Conservation (phyloP, 2,329 filamentous ascomycete species). For the Arthroderma sp. region DNA sequence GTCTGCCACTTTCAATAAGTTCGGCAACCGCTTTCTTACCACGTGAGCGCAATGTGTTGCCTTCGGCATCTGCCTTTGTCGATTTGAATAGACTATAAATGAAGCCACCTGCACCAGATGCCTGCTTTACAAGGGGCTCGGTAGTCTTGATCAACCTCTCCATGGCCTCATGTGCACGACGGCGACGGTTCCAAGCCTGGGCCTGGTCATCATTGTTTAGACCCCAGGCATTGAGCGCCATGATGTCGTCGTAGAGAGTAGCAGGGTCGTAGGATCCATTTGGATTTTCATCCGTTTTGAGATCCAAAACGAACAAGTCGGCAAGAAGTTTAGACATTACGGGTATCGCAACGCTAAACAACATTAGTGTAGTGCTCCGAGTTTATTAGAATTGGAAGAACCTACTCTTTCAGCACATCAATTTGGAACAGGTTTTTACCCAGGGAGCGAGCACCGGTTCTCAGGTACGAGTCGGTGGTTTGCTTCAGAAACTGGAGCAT, state of each 20-base stretch:
- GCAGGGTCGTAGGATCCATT: slow-evolving; percentile 35
- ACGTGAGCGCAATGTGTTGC: slow-evolving; percentile 38
- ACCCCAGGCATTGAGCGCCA: slow-evolving; percentile 35
- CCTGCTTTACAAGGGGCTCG: slow-evolving; percentile 28
- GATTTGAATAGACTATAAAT: slow-evolving; percentile 18
- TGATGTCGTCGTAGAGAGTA: slow-evolving; percentile 37
- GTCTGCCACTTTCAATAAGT: slow-evolving; percentile 3
- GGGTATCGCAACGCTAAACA: no score
- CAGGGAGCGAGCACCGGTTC: slow-evolving; percentile 32
- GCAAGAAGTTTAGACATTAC: slow-evolving; percentile 9
- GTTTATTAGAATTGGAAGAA: slow-evolving; percentile 14
- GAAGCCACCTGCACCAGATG: slow-evolving; percentile 17
- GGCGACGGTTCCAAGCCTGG: slow-evolving; percentile 34
- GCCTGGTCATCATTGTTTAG: slow-evolving; percentile 37
- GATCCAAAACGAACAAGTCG: slow-evolving; percentile 15
- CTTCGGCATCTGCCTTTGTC: slow-evolving; percentile 25
- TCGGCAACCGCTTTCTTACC: slow-evolving; percentile 41
- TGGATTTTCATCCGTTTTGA: slow-evolving; percentile 15
- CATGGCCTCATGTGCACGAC: slow-evolving; percentile 29
- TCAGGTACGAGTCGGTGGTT: slow-evolving; percentile 10
- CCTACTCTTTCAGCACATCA: slow-evolving; percentile 16
- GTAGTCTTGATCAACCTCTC: slow-evolving; percentile 27
- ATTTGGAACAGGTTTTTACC: slow-evolving; percentile 21
- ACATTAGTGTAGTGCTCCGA: not conserved
- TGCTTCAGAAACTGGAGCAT: slow-evolving; percentile 8